phyloP scores from a whole-genome alignment of 306 rosid genomes.

The Cyamopsis tetragonoloba region DNA sequence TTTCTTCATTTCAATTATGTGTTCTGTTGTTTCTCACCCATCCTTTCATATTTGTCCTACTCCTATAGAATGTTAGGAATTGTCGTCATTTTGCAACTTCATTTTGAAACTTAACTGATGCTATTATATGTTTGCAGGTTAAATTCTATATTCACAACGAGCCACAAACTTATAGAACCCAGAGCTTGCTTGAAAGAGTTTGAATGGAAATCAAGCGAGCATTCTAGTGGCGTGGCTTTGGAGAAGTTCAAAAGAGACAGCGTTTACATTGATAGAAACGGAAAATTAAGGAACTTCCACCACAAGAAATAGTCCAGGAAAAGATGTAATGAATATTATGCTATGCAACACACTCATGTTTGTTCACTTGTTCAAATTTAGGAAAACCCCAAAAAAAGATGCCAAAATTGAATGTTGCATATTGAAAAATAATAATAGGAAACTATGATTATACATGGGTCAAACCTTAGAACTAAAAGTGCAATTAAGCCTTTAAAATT shows the following conservation, averaged over 20 bases:
- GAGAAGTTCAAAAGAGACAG: slow-evolving; percentile 71
- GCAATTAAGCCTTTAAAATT: too few species aligned
- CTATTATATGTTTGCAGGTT: slow-evolving; percentile 25
- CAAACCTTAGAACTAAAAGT: too few species aligned
- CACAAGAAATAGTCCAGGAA: slow-evolving; percentile 80
- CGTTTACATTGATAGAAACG: slow-evolving; percentile 65
- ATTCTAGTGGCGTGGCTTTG: slow-evolving; percentile 42
- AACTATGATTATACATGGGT: too few species aligned
- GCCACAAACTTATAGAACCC: slow-evolving; percentile 29
- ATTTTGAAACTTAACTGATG: slow-evolving; percentile 6
- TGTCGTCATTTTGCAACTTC: neutral
- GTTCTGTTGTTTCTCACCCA: neutral
- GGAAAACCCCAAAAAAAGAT: too few species aligned
- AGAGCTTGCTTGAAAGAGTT: slow-evolving; percentile 32
- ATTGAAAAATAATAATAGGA: too few species aligned
- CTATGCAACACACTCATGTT: neutral
- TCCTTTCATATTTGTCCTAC: neutral
- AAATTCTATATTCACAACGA: slow-evolving; percentile 27
- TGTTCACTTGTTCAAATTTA: neutral
- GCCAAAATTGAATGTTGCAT: too few species aligned
- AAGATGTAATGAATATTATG: slow-evolving; percentile 53
- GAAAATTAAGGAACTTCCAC: slow-evolving; percentile 75
- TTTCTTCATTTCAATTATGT: slow-evolving; percentile 10
- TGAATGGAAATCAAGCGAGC: slow-evolving; percentile 45
- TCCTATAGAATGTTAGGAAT: neutral